Evolutionary conservation across 257 asterid species (phyloP), one percentile per base, ranked within the genome.

Genomic region (Lithospermum erythrorhizon): DNA sequence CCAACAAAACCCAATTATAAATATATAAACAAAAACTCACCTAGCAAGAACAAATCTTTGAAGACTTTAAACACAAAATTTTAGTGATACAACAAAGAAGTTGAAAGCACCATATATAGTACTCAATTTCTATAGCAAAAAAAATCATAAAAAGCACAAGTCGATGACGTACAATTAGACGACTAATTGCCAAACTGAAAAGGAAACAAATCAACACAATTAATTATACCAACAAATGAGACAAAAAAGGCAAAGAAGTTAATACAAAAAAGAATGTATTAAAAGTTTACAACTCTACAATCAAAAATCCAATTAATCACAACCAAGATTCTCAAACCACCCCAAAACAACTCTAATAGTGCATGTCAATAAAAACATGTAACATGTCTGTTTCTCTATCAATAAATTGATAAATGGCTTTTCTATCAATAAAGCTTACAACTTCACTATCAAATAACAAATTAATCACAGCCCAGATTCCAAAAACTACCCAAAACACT

Each of bases 151-250:
- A 6, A 4, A 15, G 19, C 0, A 17, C 57, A 17, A 21, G 3
- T 8, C 14, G 1, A 35, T 9, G 14, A 41, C 49, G 49, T 41
- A 41, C 4, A 14, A 41, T n/a, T n/a, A n/a, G n/a, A n/a, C n/a
- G 23, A 53, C 6, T 53, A 22, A 53, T 22, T 53, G 6, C 22
- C 57, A 19, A 53, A 7, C 24, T n/a, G 3, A 53, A 53, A 53
- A 22, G 22, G 22, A 70, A n/a, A 72, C 83, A 73, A 79, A 86
- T 73, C 81, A 77, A 70, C 65, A 74, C 54, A 52, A 67, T 65
- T 72, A 41, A 78, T 69, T 80, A 87, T 79, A 76, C 67, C 48
- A 41, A 9, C 57, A 53, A 17, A 18, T 53, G 18, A 53, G 21
- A 53, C 57, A n/a, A 53, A 53, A 53, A 7, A 53, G 4, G 5